Conservation (phyloP, 2,329 filamentous ascomycete species). For the Calonectria hawksworthii region DNA sequence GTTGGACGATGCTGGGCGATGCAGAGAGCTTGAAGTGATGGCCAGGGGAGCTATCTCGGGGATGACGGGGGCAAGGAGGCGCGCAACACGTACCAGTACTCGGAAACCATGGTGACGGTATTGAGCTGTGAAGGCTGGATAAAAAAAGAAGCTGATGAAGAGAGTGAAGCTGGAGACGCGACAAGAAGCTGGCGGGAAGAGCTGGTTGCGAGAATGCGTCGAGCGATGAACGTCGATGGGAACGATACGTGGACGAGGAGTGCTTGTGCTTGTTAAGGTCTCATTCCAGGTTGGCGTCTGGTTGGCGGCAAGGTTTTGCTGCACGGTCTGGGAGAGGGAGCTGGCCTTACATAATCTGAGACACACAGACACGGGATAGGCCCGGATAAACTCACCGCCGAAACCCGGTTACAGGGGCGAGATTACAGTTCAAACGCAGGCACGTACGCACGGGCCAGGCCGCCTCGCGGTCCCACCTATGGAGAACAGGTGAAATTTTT, state of each 20-base stretch:
- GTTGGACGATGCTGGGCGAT: conserved; percentile 33
- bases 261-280: conserved; percentile 53
- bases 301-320: conserved; percentile 60
- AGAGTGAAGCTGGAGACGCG: conserved; percentile 35
- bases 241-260: conserved; percentile 44
- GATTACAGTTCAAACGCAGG: conserved; percentile 2
- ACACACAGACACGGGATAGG: conserved; percentile 25
- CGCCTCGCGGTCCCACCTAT: conserved; percentile 26
- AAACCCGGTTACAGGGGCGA: background rate
- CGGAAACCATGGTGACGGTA: conserved; percentile 77
- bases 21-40: conserved; percentile 49
- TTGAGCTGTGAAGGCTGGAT: conserved; percentile 42
- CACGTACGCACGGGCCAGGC: conserved; percentile 33
- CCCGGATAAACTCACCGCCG: conserved; percentile 40
- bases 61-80: conserved; percentile 49
- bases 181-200: conserved; percentile 30
- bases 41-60: conserved; percentile 44
- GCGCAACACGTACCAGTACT: conserved; percentile 81
- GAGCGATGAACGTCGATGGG: conserved; percentile 45
- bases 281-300: conserved; percentile 55
- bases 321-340: conserved; percentile 47
- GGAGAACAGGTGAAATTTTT: conserved; percentile 41
- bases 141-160: conserved; percentile 28
- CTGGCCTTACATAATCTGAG: conserved; percentile 49
- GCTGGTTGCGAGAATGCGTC: conserved; percentile 31